These are phyloP conservation scores for Globisporangium yorkense DNA, from an alignment of 352 stramenopile genomes.

Conservation along the genomic window DNA sequence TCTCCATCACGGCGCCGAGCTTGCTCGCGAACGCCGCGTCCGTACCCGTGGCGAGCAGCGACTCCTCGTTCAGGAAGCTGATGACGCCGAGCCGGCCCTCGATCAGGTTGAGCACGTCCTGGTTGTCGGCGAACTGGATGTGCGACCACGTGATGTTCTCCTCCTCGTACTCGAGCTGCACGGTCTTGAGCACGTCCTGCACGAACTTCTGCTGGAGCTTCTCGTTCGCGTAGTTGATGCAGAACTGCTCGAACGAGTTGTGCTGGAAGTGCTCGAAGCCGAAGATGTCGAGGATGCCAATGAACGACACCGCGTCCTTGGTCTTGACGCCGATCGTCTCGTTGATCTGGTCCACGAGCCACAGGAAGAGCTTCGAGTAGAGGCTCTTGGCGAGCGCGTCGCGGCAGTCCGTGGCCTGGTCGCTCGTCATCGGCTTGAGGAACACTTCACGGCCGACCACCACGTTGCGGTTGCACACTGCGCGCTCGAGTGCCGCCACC, in stretches of 20 bases:
- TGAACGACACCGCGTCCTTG: conserved; percentile 70
- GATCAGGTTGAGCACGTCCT: conserved; percentile 84
- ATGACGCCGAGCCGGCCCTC: conserved; percentile 88
- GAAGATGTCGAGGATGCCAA: conserved; percentile 98
- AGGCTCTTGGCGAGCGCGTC: conserved; percentile 93
- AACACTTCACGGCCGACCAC: conserved; percentile 74
- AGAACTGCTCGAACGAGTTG: conserved; percentile 88
- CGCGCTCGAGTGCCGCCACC: conserved; percentile 77
- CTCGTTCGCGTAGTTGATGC: conserved; percentile 83
- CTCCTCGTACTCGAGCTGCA: conserved; percentile 96
- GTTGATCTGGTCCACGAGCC: conserved; percentile 92
- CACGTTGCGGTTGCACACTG: conserved; percentile 62
- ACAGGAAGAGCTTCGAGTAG: conserved; percentile 92
- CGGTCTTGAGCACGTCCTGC: conserved; percentile 87
- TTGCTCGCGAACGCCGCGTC: conserved; percentile 85
- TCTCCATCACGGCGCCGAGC: conserved; percentile 81
- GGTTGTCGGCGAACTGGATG: conserved; percentile 90
- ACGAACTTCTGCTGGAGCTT: conserved; percentile 88
- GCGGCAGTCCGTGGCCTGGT: conserved; percentile 72
- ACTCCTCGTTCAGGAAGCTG: conserved; percentile 87
- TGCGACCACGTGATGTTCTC: conserved; percentile 90
- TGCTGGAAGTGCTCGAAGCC: conserved; percentile 98
- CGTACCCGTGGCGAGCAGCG: conserved; percentile 82
- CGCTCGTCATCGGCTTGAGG: conserved; percentile 43
- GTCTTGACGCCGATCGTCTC: conserved; percentile 68